Conservation (phyloP, 1,139 yeast species). For the Saccharomyces hybrid region DNA sequence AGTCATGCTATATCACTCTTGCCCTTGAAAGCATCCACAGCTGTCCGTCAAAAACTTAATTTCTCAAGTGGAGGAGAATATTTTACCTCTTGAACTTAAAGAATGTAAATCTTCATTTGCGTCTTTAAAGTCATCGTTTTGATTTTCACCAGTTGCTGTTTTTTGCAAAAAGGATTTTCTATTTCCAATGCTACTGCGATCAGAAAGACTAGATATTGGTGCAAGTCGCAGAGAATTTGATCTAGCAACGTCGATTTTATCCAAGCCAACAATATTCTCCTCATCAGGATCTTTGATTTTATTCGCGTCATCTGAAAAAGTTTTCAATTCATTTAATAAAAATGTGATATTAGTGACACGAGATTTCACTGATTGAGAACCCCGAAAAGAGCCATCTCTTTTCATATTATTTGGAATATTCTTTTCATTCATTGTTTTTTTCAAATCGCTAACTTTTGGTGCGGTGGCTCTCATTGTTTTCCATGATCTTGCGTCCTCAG, state of each 20-base stretch:
- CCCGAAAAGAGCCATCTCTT: constrained; percentile 13
- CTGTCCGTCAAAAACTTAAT: background rate
- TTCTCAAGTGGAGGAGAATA: constrained; percentile 7
- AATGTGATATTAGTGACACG: constrained; percentile 32
- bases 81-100: constrained; percentile 21
- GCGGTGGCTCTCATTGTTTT: constrained; percentile 19
- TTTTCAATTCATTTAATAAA: constrained; percentile 27
- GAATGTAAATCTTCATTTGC: constrained; percentile 24
- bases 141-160: background rate
- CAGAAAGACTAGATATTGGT: constrained; percentile 7
- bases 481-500: constrained; percentile 22
- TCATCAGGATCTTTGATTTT: constrained; percentile 31
- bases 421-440: constrained; percentile 16
- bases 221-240: constrained; percentile 20
- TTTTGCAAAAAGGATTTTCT: constrained; percentile 10
- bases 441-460: constrained; percentile 27
- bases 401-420: constrained; percentile 5
- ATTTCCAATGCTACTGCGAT: constrained; percentile 5
- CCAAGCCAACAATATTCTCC: constrained; percentile 29
- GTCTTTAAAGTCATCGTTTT: constrained; percentile 26
- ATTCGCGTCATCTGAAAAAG: constrained; percentile 17
- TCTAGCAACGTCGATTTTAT: constrained; percentile 25
- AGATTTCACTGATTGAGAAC: constrained; percentile 32
- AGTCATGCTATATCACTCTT: background rate
- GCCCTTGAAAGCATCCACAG: background rate